These are phyloP conservation scores for Neopestalotiopsis sp. DNA, from an alignment of 2,329 filamentous ascomycete genomes.

Conservation along the genomic window DNA sequence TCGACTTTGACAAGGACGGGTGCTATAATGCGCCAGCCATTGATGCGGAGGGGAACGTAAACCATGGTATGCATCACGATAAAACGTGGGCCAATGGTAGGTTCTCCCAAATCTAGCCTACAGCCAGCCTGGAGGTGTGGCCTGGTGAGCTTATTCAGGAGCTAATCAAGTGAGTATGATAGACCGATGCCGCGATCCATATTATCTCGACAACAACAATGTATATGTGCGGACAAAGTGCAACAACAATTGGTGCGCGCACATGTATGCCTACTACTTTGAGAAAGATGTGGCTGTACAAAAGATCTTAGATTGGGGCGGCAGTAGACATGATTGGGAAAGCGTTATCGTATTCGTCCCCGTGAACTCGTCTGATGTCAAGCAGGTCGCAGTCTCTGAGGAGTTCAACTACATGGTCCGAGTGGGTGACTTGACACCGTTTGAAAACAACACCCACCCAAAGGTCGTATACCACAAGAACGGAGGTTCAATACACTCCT, in stretches of 20 bases:
- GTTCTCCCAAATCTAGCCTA: neutral
- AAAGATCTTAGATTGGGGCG: constrained; percentile 14
- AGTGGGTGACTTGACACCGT: neutral
- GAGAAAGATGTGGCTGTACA: constrained; percentile 23
- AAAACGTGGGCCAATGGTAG: neutral
- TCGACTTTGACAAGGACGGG: constrained; percentile 46
- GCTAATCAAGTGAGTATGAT: neutral
- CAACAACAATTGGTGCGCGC: constrained; percentile 39
- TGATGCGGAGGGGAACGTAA: constrained; percentile 38
- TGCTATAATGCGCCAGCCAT: constrained; percentile 55
- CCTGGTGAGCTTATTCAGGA: neutral
- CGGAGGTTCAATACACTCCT: constrained; percentile 16
- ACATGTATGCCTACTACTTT: constrained; percentile 36
- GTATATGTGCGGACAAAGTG: constrained; percentile 37
- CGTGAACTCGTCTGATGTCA: neutral
- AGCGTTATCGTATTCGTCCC: constrained; percentile 26
- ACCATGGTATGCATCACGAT: constrained; percentile 28
- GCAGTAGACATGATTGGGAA: constrained; percentile 33
- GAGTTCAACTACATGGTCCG: constrained; percentile 13
- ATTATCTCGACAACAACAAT: constrained; percentile 37
- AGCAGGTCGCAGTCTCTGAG: constrained; percentile 9
- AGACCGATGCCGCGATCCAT: constrained; percentile 34
- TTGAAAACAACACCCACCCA: constrained; percentile 1
- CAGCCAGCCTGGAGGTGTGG: neutral
- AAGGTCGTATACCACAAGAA: constrained; percentile 22